phyloP scores from a whole-genome alignment of 2,329 filamentous ascomycete genomes.

The Talaromyces sp. region DNA sequence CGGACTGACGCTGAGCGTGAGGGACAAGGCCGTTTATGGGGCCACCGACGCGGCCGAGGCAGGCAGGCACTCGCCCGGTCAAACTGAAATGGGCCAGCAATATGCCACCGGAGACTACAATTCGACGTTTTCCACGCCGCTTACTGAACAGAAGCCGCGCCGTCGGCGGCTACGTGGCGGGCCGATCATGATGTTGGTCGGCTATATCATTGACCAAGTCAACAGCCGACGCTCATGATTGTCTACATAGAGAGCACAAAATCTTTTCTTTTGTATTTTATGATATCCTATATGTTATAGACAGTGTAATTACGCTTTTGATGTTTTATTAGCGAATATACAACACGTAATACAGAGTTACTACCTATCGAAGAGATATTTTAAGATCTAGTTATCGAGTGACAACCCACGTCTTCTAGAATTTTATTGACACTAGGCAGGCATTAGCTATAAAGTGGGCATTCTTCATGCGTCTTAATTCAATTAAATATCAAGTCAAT shows the following conservation, averaged over 20 bases:
- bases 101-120: background rate
- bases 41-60: background rate
- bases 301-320: background rate
- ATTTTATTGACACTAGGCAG: no score
- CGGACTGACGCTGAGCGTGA: conserved; percentile 16
- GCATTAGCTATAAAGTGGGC: background rate
- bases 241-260: background rate
- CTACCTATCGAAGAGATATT: no score
- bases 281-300: background rate
- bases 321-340: background rate
- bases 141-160: background rate
- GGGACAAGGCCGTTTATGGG: background rate
- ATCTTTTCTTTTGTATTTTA: background rate
- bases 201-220: conserved; percentile 1
- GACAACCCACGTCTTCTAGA: no score
- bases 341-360: background rate
- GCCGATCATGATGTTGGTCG: conserved; percentile 4
- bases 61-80: no score
- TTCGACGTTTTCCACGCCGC: background rate
- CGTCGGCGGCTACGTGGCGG: conserved; percentile 1
- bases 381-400: background rate
- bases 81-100: background rate
- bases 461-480: background rate
- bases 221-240: background rate
- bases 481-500: background rate